Conservation (phyloP, 2,329 filamentous ascomycete genomes). For the Elsinoe fawcettii region DNA sequence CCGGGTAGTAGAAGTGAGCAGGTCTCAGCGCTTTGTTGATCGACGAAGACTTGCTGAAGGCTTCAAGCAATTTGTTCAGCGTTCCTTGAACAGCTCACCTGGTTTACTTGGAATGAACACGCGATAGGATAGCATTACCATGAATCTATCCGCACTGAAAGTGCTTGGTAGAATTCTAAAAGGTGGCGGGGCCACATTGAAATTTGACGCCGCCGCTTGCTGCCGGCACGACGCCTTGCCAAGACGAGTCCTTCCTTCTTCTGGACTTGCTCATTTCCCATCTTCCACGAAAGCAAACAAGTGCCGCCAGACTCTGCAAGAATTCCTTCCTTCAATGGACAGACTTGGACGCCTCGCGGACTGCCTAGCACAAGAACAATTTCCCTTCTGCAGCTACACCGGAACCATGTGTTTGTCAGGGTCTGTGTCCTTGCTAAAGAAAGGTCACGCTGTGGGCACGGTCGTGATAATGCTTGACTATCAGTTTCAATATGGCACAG, state of each 20-base stretch:
- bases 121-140: no score
- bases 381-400: neutral
- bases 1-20: no score
- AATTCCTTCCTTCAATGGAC: neutral
- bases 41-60: no score
- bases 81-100: no score
- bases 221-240: neutral
- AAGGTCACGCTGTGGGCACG: neutral
- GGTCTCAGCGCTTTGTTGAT: no score
- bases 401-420: neutral
- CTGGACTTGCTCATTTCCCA: neutral
- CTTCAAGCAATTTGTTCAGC: no score
- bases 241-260: neutral
- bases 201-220: neutral
- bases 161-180: no score
- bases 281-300: neutral
- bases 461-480: neutral
- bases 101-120: no score
- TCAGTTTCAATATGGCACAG: neutral
- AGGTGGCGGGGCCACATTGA: neutral
- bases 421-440: neutral
- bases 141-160: no score
- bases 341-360: neutral
- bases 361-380: neutral
- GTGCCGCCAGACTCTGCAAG: neutral